phyloP scores from a whole-genome alignment of 441 rosid species.

The Euphorbia schlechtendalii region DNA sequence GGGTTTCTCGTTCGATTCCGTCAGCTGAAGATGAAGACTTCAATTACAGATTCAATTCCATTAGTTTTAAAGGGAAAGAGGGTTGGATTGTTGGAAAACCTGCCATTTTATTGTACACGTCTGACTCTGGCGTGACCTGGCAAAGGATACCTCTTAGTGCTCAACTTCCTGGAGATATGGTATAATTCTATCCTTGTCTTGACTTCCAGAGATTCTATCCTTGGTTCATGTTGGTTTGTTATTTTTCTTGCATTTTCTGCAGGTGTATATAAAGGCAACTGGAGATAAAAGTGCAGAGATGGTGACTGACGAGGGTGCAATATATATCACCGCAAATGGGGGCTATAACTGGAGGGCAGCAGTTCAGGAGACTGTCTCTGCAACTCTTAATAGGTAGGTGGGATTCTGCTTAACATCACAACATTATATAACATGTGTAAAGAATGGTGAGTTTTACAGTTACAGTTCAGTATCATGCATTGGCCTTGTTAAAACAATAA shows the following conservation, averaged over 20 bases:
- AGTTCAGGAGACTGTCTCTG: constrained; percentile 92
- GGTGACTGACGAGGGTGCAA: constrained; percentile 96
- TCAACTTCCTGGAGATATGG: constrained; percentile 96
- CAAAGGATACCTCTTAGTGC: constrained; percentile 75
- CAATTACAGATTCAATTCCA: constrained; percentile 85
- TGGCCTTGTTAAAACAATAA: neutral
- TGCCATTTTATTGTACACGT: constrained; percentile 72
- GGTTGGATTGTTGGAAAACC: constrained; percentile 98
- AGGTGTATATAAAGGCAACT: constrained; percentile 91
- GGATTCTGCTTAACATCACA: constrained; percentile 11
- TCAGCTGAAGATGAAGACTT: constrained; percentile 97
- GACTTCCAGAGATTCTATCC: neutral
- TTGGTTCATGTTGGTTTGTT: no score
- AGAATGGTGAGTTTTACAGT: no score
- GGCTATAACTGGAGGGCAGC: constrained; percentile 97
- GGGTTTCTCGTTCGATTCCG: constrained; percentile 75
- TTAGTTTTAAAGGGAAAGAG: constrained; percentile 79
- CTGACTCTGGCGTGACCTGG: constrained; percentile 81
- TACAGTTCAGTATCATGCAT: neutral
- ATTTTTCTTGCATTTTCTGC: constrained; percentile 14
- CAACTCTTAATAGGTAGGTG: constrained; percentile 96
- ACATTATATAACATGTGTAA: neutral
- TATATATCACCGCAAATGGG: constrained; percentile 75
- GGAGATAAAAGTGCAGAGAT: constrained; percentile 92
- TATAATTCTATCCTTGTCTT: constrained; percentile 13